Percentiles rank a stretch among this genome's conserved stretches.
Evolutionary conservation across 2,329 filamentous ascomycete species (phyloP).

Genomic region (Sclerotinia spermophila): DNA sequence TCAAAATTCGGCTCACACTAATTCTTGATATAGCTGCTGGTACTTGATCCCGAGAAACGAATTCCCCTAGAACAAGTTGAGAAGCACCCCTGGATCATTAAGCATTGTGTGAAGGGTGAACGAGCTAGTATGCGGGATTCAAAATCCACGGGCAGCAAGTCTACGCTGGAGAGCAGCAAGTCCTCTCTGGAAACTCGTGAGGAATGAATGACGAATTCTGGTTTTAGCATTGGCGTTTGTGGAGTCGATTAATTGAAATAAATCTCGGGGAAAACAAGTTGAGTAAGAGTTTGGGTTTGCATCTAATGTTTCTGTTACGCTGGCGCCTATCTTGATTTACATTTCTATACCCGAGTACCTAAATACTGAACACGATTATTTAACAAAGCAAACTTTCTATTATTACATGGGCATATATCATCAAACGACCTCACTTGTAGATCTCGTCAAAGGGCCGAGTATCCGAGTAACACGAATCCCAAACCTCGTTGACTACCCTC

Average conservation of each 20-base stretch:
- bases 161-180: conserved; percentile 21
- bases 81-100: conserved; percentile 92
- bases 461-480: conserved; percentile 94
- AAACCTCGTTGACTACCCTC: conserved; percentile 93
- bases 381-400: conserved; percentile 3
- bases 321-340: conserved; percentile 34
- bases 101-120: conserved; percentile 67
- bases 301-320: conserved; percentile 31
- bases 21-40: conserved; percentile 60
- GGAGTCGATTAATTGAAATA: conserved; percentile 13
- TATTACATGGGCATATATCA: conserved; percentile 9
- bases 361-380: conserved; percentile 15
- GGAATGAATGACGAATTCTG: conserved; percentile 33
- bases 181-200: conserved; percentile 21
- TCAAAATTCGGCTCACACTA: conserved; percentile 18
- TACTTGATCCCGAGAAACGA: conserved; percentile 89
- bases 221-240: conserved; percentile 31
- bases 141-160: conserved; percentile 36
- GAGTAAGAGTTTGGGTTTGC: conserved; percentile 34
- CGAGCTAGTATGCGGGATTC: conserved; percentile 35
- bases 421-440: conserved; percentile 59
- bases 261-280: conserved; percentile 25
- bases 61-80: conserved; percentile 87
- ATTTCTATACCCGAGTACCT: conserved; percentile 13
- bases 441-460: conserved; percentile 96